These are phyloP conservation scores for Acer yangbiense DNA, from an alignment of 345 rosid genomes.

Conservation along the genomic window DNA sequence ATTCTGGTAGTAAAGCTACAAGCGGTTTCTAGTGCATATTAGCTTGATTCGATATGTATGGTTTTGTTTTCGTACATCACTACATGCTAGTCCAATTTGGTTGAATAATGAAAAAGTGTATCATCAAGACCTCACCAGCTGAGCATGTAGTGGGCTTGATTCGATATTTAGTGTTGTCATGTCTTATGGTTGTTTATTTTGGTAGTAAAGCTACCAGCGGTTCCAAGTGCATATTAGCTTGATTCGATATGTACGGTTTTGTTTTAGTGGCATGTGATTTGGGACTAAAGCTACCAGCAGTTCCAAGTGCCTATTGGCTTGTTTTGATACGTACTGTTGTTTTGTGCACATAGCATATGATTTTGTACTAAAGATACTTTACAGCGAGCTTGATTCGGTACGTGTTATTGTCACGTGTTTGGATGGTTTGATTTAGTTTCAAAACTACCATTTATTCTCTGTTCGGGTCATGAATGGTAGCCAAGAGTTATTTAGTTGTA, in stretches of 20 bases:
- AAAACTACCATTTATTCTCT: neutral
- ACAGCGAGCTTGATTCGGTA: neutral
- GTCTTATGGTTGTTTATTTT: neutral
- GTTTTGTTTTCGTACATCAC: neutral
- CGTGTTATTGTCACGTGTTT: neutral
- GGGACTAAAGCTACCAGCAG: neutral
- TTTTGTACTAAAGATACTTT: neutral
- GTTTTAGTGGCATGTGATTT: neutral
- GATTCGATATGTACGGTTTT: neutral
- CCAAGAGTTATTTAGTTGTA: neutral
- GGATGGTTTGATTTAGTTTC: neutral
- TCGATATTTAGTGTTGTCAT: neutral
- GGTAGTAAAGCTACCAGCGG: neutral
- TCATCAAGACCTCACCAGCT: neutral
- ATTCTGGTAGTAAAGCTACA: neutral
- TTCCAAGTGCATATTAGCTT: neutral
- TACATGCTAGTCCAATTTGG: neutral
- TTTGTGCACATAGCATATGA: neutral
- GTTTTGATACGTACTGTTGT: neutral
- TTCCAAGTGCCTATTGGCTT: neutral
- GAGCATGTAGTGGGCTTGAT: neutral
- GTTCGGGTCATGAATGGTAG: neutral
- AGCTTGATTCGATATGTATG: neutral
- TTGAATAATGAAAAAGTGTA: neutral
- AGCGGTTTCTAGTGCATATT: neutral